phyloP scores from a whole-genome alignment of 805 yeast genomes.

The Candida sonorensis region DNA sequence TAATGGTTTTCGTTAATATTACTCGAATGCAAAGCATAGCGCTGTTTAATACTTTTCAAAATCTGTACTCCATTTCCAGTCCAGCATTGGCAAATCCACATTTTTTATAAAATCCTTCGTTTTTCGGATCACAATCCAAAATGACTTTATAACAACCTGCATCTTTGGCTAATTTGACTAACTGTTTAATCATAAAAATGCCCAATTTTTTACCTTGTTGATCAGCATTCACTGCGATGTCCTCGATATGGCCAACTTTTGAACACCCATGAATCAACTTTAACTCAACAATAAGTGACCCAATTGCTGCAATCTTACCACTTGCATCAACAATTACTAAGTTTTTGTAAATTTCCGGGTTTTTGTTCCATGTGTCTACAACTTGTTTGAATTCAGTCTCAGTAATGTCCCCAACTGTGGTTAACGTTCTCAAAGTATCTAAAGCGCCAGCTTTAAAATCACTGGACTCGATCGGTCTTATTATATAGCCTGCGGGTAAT shows the following conservation, averaged over 20 bases:
- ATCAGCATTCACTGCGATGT: conserved; percentile 67
- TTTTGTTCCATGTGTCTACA: conserved; percentile 51
- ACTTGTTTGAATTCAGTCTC: conserved; percentile 41
- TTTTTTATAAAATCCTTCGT: conserved; percentile 80
- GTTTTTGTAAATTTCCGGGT: conserved; percentile 53
- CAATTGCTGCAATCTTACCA: conserved; percentile 69
- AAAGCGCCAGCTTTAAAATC: conserved; percentile 64
- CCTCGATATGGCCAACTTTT: conserved; percentile 89
- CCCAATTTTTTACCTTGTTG: conserved; percentile 89
- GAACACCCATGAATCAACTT: conserved; percentile 84
- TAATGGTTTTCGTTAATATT: too few relatives aligned
- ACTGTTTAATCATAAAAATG: conserved; percentile 49
- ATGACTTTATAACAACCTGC: conserved; percentile 82
- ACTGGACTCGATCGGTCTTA: conserved; percentile 46
- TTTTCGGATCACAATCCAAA: conserved; percentile 79
- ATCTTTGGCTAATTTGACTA: conserved; percentile 51
- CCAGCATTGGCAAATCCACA: conserved; percentile 72
- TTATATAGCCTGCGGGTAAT: conserved; percentile 60
- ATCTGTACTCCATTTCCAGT: conserved; percentile 57
- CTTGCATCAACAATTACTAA: conserved; percentile 53
- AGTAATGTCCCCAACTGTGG: conserved; percentile 75
- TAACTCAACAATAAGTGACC: conserved; percentile 71
- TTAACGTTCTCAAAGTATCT: conserved; percentile 58
- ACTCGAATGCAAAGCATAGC: too few relatives aligned
- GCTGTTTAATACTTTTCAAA: too few relatives aligned